A percentile compares a stretch with the other conserved stretches of the same genome.
Evolutionary conservation across 305 asterid genomes (phyloP).

Genomic region (Fraxinus greggii): DNA sequence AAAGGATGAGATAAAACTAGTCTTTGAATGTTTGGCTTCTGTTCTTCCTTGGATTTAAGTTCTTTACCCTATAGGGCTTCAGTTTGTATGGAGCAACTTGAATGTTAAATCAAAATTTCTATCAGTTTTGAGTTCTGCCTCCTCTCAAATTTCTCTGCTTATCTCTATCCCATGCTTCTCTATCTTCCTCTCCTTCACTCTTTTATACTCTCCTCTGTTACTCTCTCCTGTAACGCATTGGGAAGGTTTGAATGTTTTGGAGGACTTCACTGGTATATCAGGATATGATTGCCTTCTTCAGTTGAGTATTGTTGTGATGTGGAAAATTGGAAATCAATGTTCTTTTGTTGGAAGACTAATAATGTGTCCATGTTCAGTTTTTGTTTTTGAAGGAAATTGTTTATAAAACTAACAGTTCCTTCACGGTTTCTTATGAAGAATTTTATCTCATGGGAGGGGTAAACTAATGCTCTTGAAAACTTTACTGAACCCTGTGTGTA

Average conservation of each 20-base stretch:
- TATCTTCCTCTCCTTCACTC: background rate
- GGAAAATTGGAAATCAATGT: slow-evolving; percentile 12
- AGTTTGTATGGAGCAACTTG: background rate
- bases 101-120: background rate
- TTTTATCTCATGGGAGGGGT: background rate
- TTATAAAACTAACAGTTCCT: background rate
- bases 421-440: background rate
- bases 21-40: background rate
- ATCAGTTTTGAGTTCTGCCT: background rate
- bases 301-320: slow-evolving; percentile 38
- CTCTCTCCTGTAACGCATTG: background rate
- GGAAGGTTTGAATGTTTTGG: background rate
- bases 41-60: slow-evolving; percentile 14
- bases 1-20: background rate
- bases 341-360: slow-evolving; percentile 18
- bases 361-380: slow-evolving; percentile 34
- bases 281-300: slow-evolving; percentile 28
- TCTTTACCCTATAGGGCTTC: background rate
- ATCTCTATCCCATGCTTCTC: background rate
- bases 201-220: background rate
- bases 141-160: background rate
- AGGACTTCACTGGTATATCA: slow-evolving; percentile 31
- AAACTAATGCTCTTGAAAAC: background rate
- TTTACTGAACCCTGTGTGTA: no score
- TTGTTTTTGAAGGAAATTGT: background rate